These are phyloP conservation scores for Speleostelium caveatum DNA, from an alignment of 78 protist genomes.

Conservation along the genomic window DNA sequence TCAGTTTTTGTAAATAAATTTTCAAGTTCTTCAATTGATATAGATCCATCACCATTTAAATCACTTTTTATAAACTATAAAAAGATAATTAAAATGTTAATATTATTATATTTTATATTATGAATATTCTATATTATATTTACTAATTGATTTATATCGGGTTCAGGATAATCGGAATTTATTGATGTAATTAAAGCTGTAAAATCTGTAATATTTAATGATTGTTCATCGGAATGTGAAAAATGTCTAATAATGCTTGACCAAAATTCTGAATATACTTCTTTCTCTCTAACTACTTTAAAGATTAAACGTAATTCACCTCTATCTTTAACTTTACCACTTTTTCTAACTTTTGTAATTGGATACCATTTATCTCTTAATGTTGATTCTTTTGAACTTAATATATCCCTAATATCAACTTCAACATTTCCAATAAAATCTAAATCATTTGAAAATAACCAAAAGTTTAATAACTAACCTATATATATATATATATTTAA, in stretches of 20 bases:
- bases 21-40: conserved; percentile 40
- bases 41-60: conserved; percentile 29
- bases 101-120: not conserved
- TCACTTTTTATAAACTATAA: conserved; percentile 52
- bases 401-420: not conserved
- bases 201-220: conserved; percentile 11
- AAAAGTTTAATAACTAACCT: not conserved
- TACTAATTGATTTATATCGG: conserved; percentile 39
- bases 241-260: conserved; percentile 62
- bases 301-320: conserved; percentile 35
- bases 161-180: conserved; percentile 32
- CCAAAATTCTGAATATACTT: conserved; percentile 46
- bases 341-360: conserved; percentile 16
- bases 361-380: conserved; percentile 31
- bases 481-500: not conserved
- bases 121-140: not conserved
- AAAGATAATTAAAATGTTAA: not conserved
- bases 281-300: conserved; percentile 14
- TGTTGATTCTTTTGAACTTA: not conserved
- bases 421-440: conserved; percentile 51
- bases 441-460: not conserved
- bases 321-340: conserved; percentile 25
- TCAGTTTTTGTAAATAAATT: conserved; percentile 13
- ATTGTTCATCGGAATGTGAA: conserved; percentile 39
- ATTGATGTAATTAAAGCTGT: conserved; percentile 43